Base-by-base conservation (phyloP, 768 basidiomycete species). In the Rhodotorula kratochvilovae region DNA sequence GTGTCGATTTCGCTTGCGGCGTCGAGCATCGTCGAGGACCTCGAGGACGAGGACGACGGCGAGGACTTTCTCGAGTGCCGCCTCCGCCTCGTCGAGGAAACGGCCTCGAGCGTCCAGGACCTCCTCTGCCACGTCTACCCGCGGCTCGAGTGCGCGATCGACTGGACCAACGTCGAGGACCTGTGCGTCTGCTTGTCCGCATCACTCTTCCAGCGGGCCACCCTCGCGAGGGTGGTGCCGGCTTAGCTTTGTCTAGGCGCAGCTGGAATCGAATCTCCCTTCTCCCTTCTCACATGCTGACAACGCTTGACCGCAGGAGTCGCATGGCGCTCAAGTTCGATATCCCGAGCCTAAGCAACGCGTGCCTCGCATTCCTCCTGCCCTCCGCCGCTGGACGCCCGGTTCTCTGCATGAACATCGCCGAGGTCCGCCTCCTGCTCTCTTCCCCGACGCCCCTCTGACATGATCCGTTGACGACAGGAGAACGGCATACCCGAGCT, bases 91-190 rank as follows among this genome's bases (percentile, higher is more conserved):
- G 90, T 90, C 73, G 93, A 97, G 80, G 93, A 96, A 81, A 87
- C 87, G 77, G 91, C 93, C 5, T 85, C 83, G 77, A 89, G 81
- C 42, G 62, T 67, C 55, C 50, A 61, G 50, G 51, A 33, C 35
- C 55, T 39, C 5, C 48, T 67, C n/a, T 71, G 61, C 45, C 61
- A 62, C 61, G 15, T 67, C 42, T 65, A 63, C 33, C 65, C 61
- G 76, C 90, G 89, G 73, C 83, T 94, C 65, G 90, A 92, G 73
- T 95, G 92, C 81, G 90, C 90, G 16, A 92, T 95, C 64, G 89
- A 91, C 0, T 97, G 93, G 91, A 90, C 91, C 76, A 96, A 96
- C 79, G 94, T 92, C 36, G 92, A 91, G 76, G 88, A 89, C 51
- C 85, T 92, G 53, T 55, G 15, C 27, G 48, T 23, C 43, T 19